A percentile compares a stretch with the other conserved stretches of the same genome.
Evolutionary conservation across 495 filamentous ascomycete species (phyloP).

Genomic region (Cudoniella acicularis): DNA sequence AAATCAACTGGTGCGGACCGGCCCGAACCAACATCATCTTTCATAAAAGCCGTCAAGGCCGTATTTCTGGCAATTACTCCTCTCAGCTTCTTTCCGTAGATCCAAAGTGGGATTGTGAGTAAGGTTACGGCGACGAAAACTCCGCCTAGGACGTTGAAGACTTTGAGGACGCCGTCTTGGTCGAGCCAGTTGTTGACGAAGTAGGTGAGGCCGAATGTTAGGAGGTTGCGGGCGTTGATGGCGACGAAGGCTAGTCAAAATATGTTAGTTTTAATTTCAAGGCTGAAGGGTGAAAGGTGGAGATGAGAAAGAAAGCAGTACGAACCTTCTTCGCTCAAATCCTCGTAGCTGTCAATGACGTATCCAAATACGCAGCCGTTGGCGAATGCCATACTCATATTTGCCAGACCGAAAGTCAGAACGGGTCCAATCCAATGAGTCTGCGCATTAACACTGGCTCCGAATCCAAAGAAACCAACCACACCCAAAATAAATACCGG

Average conservation of each 20-base stretch:
- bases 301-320: not conserved
- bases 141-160: constrained; percentile 48
- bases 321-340: constrained; percentile 42
- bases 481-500: constrained; percentile 10
- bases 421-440: constrained; percentile 54
- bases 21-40: no score
- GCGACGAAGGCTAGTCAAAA: constrained; percentile 44
- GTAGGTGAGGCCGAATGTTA: constrained; percentile 52
- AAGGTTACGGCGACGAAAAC: constrained; percentile 35
- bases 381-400: constrained; percentile 50
- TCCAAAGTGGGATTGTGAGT: constrained; percentile 51
- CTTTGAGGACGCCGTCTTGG: constrained; percentile 40
- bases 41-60: constrained; percentile 46
- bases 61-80: constrained; percentile 42
- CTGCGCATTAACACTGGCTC: constrained; percentile 34
- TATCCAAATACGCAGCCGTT: constrained; percentile 51
- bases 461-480: constrained; percentile 30
- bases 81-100: constrained; percentile 48
- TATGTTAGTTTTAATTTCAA: not conserved
- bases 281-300: not conserved
- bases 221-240: constrained; percentile 49
- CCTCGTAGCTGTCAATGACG: constrained; percentile 48
- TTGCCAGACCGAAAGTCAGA: constrained; percentile 48
- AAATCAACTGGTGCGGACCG: no score
- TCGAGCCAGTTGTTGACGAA: constrained; percentile 50